Percentiles rank a stretch among this genome's conserved stretches.
Evolutionary conservation across 148 eudicot species (phyloP).

Genomic region (Rhododendron mucronatum): DNA sequence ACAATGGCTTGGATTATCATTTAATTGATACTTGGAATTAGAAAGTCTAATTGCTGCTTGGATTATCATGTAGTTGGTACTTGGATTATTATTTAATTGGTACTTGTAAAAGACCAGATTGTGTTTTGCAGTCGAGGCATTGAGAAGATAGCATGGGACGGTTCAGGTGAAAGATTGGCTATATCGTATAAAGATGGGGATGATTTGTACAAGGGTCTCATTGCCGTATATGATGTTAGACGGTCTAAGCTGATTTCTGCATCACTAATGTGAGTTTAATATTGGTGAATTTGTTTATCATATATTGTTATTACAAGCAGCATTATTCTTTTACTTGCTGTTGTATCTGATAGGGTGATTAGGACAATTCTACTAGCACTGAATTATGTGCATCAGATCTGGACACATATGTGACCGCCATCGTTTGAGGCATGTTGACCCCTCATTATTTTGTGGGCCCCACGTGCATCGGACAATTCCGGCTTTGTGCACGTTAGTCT

Average conservation of each 20-base stretch:
- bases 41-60: not conserved
- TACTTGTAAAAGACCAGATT: not conserved
- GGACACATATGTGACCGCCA: not conserved
- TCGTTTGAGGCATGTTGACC: not conserved
- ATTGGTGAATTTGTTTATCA: not conserved
- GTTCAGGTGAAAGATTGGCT: slow-evolving; percentile 93
- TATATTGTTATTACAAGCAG: not conserved
- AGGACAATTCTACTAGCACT: not conserved
- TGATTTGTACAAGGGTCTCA: slow-evolving; percentile 77
- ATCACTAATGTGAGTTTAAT: slow-evolving; percentile 70
- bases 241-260: slow-evolving; percentile 78
- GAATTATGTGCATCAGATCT: not conserved
- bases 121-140: slow-evolving; percentile 53
- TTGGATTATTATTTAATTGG: not conserved
- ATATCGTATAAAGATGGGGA: slow-evolving; percentile 80
- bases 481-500: not conserved
- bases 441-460: not conserved
- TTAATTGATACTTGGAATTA: not conserved
- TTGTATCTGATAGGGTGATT: not conserved
- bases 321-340: not conserved
- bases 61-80: not conserved
- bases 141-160: slow-evolving; percentile 98
- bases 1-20: not conserved
- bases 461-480: not conserved
- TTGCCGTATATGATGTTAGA: slow-evolving; percentile 83